Conservation (phyloP, 2,329 filamentous ascomycete species). For the Paraphaeosphaeria minitans region DNA sequence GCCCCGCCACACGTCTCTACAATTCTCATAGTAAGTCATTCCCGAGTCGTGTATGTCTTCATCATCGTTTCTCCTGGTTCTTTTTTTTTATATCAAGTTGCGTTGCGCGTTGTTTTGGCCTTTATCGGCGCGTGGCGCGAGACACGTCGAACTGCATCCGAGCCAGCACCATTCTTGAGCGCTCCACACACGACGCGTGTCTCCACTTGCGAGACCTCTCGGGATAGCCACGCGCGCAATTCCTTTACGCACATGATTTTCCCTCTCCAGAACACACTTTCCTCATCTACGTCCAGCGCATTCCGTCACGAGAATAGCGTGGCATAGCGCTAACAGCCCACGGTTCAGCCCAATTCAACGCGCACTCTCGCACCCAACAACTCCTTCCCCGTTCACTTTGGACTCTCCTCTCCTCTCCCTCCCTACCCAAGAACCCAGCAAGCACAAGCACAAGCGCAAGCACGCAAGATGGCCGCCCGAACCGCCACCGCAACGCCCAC, state of each 20-base stretch:
- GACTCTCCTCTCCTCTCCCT: not conserved
- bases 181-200: conserved; percentile 8
- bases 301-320: not conserved
- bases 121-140: not conserved
- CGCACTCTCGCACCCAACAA: too few species aligned
- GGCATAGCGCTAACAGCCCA: conserved; percentile 4
- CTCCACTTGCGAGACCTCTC: not conserved
- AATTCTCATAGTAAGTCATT: conserved; percentile 7
- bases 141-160: not conserved
- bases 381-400: not conserved
- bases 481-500: not conserved
- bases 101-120: not conserved
- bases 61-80: not conserved
- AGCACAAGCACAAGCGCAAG: not conserved
- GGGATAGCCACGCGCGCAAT: not conserved
- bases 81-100: not conserved
- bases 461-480: conserved; percentile 26
- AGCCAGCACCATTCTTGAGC: conserved; percentile 6
- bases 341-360: conserved; percentile 3
- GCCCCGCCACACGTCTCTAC: conserved; percentile 3
- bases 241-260: not conserved
- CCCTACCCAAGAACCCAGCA: not conserved
- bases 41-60: conserved; percentile 19
- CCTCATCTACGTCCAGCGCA: not conserved
- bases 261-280: not conserved